phyloP scores from a whole-genome alignment of 495 filamentous ascomycete species.

The Hypoxylon perforatum region DNA sequence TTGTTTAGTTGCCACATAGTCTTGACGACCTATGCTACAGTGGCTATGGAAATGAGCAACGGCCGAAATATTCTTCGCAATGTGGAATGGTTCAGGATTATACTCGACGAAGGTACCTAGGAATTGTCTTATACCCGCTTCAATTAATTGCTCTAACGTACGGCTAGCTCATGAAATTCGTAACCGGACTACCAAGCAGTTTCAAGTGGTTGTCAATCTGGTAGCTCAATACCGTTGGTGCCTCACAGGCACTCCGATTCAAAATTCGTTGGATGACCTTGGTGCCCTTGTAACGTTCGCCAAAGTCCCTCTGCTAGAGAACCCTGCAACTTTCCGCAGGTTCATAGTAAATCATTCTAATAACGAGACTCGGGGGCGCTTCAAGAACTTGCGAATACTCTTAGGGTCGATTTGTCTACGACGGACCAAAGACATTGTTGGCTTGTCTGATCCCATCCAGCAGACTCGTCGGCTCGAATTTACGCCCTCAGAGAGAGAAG shows the following conservation, averaged over 20 bases:
- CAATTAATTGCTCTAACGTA: slow-evolving; percentile 1
- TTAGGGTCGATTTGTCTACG: slow-evolving; percentile 38
- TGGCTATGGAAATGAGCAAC: slow-evolving; percentile 17
- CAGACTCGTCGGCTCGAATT: slow-evolving; percentile 5
- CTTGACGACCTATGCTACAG: slow-evolving; percentile 49
- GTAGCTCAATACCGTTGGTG: slow-evolving; percentile 46
- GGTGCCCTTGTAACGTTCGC: slow-evolving; percentile 14
- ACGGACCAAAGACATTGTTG: slow-evolving; percentile 20
- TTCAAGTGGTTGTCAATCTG: slow-evolving; percentile 40
- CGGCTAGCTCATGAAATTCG: slow-evolving; percentile 52
- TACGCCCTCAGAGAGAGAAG: background rate
- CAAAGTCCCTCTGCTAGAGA: slow-evolving; percentile 40
- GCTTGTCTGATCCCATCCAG: background rate
- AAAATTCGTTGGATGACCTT: slow-evolving; percentile 48
- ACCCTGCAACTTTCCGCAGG: slow-evolving; percentile 9
- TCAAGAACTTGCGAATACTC: slow-evolving; percentile 9
- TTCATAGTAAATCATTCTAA: slow-evolving; percentile 25
- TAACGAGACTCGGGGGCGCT: slow-evolving; percentile 17
- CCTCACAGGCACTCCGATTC: slow-evolving; percentile 50
- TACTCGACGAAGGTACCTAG: slow-evolving; percentile 52
- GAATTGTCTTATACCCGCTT: background rate
- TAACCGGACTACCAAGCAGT: slow-evolving; percentile 40
- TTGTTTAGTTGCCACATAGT: slow-evolving; percentile 45
- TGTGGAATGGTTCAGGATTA: slow-evolving; percentile 42
- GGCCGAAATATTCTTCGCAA: background rate